Percentiles rank a stretch among this genome's conserved stretches.
These are phyloP conservation scores for Ophiocordyceps camponoti-floridani DNA, from an alignment of 2,329 filamentous ascomycete genomes.

Conservation along the genomic window DNA sequence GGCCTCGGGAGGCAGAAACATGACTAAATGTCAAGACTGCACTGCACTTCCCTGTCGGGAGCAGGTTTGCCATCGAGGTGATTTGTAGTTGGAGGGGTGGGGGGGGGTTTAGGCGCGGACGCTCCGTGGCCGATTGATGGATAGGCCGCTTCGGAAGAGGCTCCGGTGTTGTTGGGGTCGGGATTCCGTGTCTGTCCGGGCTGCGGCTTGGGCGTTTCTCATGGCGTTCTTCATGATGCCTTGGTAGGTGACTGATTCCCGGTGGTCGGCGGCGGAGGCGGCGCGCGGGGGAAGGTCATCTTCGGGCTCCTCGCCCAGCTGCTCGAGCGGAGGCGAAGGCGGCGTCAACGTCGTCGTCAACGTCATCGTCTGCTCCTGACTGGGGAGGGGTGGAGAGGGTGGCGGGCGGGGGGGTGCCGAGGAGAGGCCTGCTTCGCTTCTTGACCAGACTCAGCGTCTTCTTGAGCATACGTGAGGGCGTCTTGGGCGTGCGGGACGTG, in stretches of 20 bases:
- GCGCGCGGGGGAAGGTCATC: neutral
- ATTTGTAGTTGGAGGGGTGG: no score
- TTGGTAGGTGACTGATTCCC: constrained; percentile 24
- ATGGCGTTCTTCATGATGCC: constrained; percentile 26
- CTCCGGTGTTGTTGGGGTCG: constrained; percentile 12
- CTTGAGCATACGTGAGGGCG: constrained; percentile 29
- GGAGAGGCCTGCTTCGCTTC: constrained; percentile 33
- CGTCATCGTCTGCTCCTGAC: no score
- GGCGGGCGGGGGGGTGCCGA: constrained; percentile 13
- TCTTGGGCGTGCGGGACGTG: constrained; percentile 19
- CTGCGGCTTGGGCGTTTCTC: constrained; percentile 16
- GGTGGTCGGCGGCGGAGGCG: constrained; percentile 1
- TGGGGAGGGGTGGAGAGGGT: neutral
- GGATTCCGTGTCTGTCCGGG: constrained; percentile 8
- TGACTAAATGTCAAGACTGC: no score
- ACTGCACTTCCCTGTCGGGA: no score
- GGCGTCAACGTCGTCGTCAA: constrained; percentile 7
- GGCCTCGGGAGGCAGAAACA: no score
- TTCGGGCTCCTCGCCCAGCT: constrained; percentile 16
- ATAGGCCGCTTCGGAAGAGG: constrained; percentile 16
- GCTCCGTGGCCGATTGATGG: constrained; percentile 20
- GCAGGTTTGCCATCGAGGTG: no score
- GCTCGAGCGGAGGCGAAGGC: constrained; percentile 11
- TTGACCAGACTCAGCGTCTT: constrained; percentile 34
- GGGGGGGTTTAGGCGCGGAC: constrained; percentile 19